A percentile compares a stretch with the other conserved stretches of the same genome.
phyloP scores from a whole-genome alignment of 306 rosid genomes.

The Fagus crenata region DNA sequence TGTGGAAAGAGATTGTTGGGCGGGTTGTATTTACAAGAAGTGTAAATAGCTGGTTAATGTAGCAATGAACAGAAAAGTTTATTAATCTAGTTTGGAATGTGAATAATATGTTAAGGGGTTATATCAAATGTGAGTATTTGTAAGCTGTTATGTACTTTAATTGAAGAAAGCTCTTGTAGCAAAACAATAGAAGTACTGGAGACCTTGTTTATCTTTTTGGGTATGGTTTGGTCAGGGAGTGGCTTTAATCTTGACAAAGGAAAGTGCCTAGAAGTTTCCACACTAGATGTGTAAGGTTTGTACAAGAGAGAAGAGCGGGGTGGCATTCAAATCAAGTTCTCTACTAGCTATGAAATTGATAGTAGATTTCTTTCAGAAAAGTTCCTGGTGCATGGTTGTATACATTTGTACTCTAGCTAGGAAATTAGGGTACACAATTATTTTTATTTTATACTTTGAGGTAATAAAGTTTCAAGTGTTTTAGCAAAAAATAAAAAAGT shows the following conservation, averaged over 20 bases:
- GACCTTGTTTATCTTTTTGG: neutral
- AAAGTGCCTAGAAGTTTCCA: conserved; percentile 36
- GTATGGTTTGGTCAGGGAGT: neutral
- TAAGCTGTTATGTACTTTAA: neutral
- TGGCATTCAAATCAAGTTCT: neutral
- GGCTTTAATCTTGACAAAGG: neutral
- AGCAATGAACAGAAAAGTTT: no score
- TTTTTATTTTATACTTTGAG: neutral
- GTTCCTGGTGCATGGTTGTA: neutral
- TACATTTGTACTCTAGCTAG: neutral
- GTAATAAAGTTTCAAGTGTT: neutral
- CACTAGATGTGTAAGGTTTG: neutral
- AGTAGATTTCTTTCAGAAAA: neutral
- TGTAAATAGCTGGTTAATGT: no score
- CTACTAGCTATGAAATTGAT: neutral
- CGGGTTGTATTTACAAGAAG: no score
- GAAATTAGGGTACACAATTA: neutral
- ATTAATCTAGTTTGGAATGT: no score
- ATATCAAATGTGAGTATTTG: no score
- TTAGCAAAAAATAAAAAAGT: no score
- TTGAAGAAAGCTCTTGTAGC: neutral
- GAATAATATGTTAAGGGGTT: no score
- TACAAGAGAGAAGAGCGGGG: conserved; percentile 10
- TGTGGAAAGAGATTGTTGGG: no score
- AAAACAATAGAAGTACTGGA: neutral